phyloP scores from a whole-genome alignment of 805 yeast species.

The Kregervanrija fluxuum region DNA sequence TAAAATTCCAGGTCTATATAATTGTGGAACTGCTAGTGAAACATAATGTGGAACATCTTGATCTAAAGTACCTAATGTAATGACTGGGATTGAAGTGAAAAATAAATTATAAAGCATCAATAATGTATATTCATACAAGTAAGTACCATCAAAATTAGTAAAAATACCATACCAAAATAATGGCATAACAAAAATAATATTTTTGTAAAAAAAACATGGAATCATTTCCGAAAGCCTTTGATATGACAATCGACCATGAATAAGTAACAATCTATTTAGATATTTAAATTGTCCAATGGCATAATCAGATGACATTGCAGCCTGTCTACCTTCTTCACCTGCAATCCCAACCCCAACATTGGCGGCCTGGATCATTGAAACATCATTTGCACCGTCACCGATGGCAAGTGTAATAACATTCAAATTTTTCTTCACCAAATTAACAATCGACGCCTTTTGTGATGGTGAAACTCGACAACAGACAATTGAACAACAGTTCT shows the following conservation, averaged over 20 bases:
- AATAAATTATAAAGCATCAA: slow-evolving; percentile 76
- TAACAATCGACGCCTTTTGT: slow-evolving; percentile 72
- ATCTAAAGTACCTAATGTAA: slow-evolving; percentile 63
- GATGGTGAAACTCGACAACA: slow-evolving; percentile 84
- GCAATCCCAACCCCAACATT: slow-evolving; percentile 83
- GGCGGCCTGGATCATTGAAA: slow-evolving; percentile 83
- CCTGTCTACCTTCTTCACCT: slow-evolving; percentile 83
- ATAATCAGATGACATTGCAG: slow-evolving; percentile 81
- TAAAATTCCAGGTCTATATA: slow-evolving; percentile 61
- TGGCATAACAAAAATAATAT: slow-evolving; percentile 64
- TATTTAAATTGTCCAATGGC: slow-evolving; percentile 76
- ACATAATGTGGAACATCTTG: slow-evolving; percentile 67
- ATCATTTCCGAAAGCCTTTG: slow-evolving; percentile 69
- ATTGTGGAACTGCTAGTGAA: slow-evolving; percentile 61
- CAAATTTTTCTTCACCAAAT: slow-evolving; percentile 53
- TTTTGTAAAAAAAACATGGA: slow-evolving; percentile 73
- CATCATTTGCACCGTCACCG: slow-evolving; percentile 86
- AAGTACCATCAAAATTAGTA: slow-evolving; percentile 66
- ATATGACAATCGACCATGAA: slow-evolving; percentile 84
- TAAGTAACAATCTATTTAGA: slow-evolving; percentile 55
- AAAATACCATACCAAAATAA: slow-evolving; percentile 73
- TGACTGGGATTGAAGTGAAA: slow-evolving; percentile 74
- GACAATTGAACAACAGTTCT: slow-evolving; percentile 69
- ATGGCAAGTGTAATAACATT: slow-evolving; percentile 73
- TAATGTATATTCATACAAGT: slow-evolving; percentile 69